Evolutionary conservation across 768 basidiomycete species (phyloP).

Genomic region (Flagelloscypha sp.): DNA sequence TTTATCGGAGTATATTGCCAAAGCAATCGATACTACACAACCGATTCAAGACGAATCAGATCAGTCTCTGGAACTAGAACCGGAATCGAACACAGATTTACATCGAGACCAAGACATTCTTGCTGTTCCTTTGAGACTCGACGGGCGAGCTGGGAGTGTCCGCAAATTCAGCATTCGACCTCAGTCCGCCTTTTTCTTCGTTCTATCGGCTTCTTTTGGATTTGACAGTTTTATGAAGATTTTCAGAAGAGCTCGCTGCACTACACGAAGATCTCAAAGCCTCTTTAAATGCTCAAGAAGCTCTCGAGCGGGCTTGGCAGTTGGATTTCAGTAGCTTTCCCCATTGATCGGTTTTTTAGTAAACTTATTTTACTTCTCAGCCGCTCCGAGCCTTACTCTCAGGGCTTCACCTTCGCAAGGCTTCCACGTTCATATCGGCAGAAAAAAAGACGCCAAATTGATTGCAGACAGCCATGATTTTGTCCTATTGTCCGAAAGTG

Average conservation of each 20-base stretch:
- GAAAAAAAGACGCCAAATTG: constrained; percentile 54
- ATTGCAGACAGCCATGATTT: constrained; percentile 41
- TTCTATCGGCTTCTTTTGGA: no score
- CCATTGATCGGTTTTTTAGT: constrained; percentile 2
- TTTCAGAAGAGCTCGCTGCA: constrained; percentile 41
- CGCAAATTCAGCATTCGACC: no score
- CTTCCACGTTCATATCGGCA: constrained; percentile 66
- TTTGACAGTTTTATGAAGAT: constrained; percentile 38
- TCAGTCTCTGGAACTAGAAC: no score
- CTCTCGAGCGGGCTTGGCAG: constrained; percentile 50
- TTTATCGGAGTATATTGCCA: no score
- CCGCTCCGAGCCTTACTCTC: constrained; percentile 64
- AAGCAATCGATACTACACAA: no score
- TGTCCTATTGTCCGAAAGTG: constrained; percentile 50
- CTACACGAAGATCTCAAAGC: constrained; percentile 42
- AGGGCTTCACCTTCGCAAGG: constrained; percentile 62
- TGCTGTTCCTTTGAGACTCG: no score
- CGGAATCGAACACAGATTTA: no score
- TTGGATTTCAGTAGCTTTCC: constrained; percentile 38
- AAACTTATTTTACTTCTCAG: constrained; percentile 25
- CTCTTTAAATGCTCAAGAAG: constrained; percentile 36
- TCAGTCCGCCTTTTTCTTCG: no score
- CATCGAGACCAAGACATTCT: no score
- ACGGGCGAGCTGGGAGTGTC: no score
- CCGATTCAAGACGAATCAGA: no score